phyloP scores from a whole-genome alignment of 257 asterid species.

The Coffea eugenioides region DNA sequence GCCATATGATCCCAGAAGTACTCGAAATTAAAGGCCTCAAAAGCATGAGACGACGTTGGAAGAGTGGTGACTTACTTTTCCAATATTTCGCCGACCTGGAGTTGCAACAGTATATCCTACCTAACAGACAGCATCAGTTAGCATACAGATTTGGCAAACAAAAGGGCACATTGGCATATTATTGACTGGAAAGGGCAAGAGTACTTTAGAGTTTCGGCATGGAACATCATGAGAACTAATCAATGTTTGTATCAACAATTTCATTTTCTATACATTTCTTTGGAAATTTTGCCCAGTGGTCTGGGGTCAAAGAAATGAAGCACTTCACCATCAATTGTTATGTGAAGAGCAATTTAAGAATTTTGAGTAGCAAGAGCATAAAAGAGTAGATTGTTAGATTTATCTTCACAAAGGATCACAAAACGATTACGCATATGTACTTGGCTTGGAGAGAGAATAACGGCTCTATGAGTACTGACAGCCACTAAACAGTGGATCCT shows the following conservation, averaged over 20 bases:
- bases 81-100: conserved; percentile 42
- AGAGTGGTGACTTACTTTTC: conserved; percentile 42
- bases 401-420: neutral
- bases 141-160: neutral
- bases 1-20: conserved; percentile 10
- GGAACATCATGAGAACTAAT: neutral
- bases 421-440: neutral
- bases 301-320: neutral
- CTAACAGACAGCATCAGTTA: conserved; percentile 32
- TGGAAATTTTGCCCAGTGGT: neutral
- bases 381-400: neutral
- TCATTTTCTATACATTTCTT: neutral
- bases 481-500: neutral
- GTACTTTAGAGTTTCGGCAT: neutral
- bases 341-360: neutral
- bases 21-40: neutral
- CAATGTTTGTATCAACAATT: neutral
- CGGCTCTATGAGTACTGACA: neutral
- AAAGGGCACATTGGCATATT: neutral
- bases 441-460: neutral
- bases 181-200: neutral
- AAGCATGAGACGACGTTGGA: neutral
- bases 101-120: conserved; percentile 67
- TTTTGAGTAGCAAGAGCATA: neutral
- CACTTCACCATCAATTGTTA: neutral